Evolutionary conservation across 495 filamentous ascomycete species (phyloP).

Genomic region (Aspergillus steynii): DNA sequence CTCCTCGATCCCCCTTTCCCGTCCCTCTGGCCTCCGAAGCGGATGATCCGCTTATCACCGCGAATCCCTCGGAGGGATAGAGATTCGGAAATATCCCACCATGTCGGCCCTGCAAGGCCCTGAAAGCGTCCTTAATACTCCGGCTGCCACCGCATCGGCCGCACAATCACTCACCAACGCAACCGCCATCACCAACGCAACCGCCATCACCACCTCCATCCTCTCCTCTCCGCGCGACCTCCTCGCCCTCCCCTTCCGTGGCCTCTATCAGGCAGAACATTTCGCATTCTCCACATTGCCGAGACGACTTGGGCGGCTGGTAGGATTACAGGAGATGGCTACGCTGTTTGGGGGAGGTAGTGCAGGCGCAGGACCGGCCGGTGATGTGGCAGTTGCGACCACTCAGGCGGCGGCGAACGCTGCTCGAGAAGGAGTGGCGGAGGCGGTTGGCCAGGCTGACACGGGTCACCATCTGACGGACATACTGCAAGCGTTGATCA

Average conservation of each 20-base stretch:
- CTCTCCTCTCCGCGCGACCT: slow-evolving; percentile 39
- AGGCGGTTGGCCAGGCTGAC: slow-evolving; percentile 29
- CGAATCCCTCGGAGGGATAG: background rate
- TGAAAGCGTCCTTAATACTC: slow-evolving; percentile 5
- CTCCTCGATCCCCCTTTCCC: background rate
- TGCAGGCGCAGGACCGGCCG: slow-evolving; percentile 23
- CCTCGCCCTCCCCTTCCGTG: slow-evolving; percentile 38
- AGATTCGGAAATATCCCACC: background rate
- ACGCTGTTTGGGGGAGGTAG: slow-evolving; percentile 28
- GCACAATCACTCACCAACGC: slow-evolving; percentile 20
- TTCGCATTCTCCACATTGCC: slow-evolving; percentile 42
- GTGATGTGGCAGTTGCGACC: slow-evolving; percentile 28
- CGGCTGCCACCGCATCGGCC: slow-evolving; percentile 13
- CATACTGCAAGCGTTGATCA: slow-evolving; percentile 45
- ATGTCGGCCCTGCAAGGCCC: slow-evolving; percentile 19
- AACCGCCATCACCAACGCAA: slow-evolving; percentile 22
- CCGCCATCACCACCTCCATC: slow-evolving; percentile 24
- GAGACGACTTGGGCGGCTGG: slow-evolving; percentile 32
- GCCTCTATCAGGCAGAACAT: slow-evolving; percentile 37
- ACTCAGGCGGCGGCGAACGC: slow-evolving; percentile 27
- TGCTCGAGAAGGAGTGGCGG: slow-evolving; percentile 7
- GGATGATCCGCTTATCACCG: background rate
- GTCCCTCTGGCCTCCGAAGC: background rate
- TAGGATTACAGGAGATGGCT: slow-evolving; percentile 30
- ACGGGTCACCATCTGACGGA: slow-evolving; percentile 37